phyloP scores from a whole-genome alignment of 23 red algal species.

The Gracilaria caudata region DNA sequence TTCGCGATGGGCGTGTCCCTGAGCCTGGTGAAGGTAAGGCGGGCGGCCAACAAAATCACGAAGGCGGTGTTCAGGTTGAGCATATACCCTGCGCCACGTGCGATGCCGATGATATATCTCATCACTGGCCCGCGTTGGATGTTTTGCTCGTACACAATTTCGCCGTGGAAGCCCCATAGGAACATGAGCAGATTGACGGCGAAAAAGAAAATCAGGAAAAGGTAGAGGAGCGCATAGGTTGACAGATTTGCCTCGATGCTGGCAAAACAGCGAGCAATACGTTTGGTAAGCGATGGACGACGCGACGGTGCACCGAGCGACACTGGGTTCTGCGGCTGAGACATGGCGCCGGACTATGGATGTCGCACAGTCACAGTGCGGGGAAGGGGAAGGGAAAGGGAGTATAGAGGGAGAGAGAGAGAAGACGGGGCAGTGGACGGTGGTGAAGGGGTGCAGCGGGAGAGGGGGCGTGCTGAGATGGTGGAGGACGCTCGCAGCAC shows the following conservation, averaged over 20 bases:
- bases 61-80: constrained; percentile 82
- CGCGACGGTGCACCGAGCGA: background rate
- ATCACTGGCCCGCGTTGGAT: background rate
- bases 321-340: background rate
- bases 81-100: constrained; percentile 65
- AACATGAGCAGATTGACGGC: constrained; percentile 55
- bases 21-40: constrained; percentile 47
- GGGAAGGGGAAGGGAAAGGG: background rate
- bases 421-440: background rate
- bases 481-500: background rate
- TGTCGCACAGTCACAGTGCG: background rate
- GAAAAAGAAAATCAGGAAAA: constrained; percentile 5
- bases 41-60: constrained; percentile 54
- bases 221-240: constrained; percentile 18
- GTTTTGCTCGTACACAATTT: constrained; percentile 16
- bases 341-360: background rate
- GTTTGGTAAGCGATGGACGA: background rate
- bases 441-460: background rate
- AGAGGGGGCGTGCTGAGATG: background rate
- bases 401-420: background rate
- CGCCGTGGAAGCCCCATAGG: constrained; percentile 39
- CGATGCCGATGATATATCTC: constrained; percentile 41
- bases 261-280: constrained; percentile 6
- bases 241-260: constrained; percentile 11
- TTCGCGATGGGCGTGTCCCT: constrained; percentile 31